phyloP scores from a whole-genome alignment of 2,329 filamentous ascomycete species.

The Fonsecaea monophora region DNA sequence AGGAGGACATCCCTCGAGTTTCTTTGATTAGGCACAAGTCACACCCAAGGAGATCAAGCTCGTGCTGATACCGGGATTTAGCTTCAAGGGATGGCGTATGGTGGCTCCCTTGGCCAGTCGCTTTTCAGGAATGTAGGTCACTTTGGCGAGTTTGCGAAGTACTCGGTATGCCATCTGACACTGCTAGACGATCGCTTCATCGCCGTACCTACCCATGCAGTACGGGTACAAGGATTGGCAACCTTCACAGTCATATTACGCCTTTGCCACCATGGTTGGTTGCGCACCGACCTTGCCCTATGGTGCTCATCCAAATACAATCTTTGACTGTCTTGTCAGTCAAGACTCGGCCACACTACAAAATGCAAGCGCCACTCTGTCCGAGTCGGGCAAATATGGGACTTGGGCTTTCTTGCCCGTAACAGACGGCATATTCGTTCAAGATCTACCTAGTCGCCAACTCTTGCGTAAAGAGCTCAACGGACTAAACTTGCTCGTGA shows the following conservation, averaged over 20 bases:
- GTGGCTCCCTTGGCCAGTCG: conserved; percentile 49
- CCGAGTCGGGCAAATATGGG: conserved; percentile 47
- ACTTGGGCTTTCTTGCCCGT: conserved; percentile 55
- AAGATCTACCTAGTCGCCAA: conserved; percentile 48
- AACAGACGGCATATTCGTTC: conserved; percentile 51
- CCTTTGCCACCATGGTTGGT: conserved; percentile 52
- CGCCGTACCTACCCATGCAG: conserved; percentile 63
- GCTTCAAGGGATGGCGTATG: conserved; percentile 63
- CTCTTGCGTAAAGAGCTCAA: conserved; percentile 48
- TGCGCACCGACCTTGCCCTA: conserved; percentile 46
- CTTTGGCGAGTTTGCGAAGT: background rate
- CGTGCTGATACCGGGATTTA: conserved; percentile 48
- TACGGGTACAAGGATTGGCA: conserved; percentile 58
- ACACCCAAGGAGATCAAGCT: background rate
- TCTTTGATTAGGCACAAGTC: background rate
- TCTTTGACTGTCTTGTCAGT: conserved; percentile 53
- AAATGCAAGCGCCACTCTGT: conserved; percentile 47
- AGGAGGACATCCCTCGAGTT: background rate
- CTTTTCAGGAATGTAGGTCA: conserved; percentile 47
- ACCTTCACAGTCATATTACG: conserved; percentile 56
- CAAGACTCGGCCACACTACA: conserved; percentile 48
- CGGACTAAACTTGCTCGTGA: conserved; percentile 47
- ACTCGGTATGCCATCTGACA: background rate
- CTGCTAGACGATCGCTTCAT: conserved; percentile 48
- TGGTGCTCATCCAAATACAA: conserved; percentile 42